These are phyloP conservation scores for Chlorencoelia australis DNA, from an alignment of 2,329 filamentous ascomycete genomes.

Conservation along the genomic window DNA sequence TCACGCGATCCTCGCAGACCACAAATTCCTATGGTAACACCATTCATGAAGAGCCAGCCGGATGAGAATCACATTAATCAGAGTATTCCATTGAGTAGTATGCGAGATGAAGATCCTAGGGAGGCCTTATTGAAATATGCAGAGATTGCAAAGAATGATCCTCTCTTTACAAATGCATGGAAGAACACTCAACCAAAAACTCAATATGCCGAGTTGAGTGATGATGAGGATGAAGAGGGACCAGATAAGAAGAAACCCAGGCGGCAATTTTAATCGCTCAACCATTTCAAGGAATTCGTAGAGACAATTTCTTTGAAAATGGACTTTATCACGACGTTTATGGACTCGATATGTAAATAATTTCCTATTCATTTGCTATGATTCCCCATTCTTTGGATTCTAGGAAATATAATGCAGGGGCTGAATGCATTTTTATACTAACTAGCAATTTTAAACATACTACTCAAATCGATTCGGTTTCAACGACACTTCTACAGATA, in stretches of 20 bases:
- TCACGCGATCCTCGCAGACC: constrained; percentile 73
- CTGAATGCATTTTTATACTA: no score
- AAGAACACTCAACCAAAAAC: constrained; percentile 84
- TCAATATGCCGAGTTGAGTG: constrained; percentile 81
- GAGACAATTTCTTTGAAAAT: no score
- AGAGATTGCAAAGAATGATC: constrained; percentile 84
- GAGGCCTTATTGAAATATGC: constrained; percentile 94
- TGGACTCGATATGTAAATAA: no score
- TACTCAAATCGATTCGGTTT: no score
- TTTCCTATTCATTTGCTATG: no score
- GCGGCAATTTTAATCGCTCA: no score
- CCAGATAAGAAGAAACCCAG: constrained; percentile 54
- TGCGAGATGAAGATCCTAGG: constrained; percentile 92
- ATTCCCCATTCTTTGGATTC: no score
- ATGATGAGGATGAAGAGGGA: constrained; percentile 61
- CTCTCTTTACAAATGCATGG: constrained; percentile 91
- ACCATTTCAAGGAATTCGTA: no score
- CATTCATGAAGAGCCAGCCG: constrained; percentile 82
- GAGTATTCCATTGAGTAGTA: constrained; percentile 78
- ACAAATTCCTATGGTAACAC: constrained; percentile 74
- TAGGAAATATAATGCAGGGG: no score
- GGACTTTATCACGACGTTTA: no score
- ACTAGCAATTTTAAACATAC: no score
- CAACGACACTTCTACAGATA: no score
- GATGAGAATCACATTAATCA: constrained; percentile 83